phyloP scores from a whole-genome alignment of 345 rosid genomes.

The Bruguiera sexangula region DNA sequence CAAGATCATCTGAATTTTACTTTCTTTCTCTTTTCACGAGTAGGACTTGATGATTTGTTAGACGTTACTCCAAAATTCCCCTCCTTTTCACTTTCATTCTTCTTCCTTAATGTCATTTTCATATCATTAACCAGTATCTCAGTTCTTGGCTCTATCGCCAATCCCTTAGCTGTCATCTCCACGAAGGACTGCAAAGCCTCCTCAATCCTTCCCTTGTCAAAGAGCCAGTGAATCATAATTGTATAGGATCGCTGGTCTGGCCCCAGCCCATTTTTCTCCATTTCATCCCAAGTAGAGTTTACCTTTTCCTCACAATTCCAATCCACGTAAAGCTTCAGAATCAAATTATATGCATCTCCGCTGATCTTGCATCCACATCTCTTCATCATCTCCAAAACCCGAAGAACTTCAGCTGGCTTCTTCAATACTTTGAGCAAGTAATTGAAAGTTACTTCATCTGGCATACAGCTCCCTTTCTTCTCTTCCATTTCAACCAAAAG shows the following conservation, averaged over 20 bases:
- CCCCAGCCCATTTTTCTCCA: slow-evolving; percentile 65
- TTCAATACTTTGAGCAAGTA: slow-evolving; percentile 61
- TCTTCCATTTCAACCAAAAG: slow-evolving; percentile 60
- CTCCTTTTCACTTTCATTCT: slow-evolving; percentile 18
- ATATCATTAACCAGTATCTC: slow-evolving; percentile 41
- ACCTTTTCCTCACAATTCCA: slow-evolving; percentile 59
- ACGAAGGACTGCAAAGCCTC: slow-evolving; percentile 47
- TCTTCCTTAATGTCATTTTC: slow-evolving; percentile 27
- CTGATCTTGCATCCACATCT: slow-evolving; percentile 49
- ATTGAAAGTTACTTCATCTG: slow-evolving; percentile 58
- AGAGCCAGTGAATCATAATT: slow-evolving; percentile 56
- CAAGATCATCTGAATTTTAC: background rate
- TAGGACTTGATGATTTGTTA: slow-evolving; percentile 10
- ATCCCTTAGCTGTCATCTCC: slow-evolving; percentile 66
- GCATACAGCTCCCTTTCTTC: slow-evolving; percentile 47
- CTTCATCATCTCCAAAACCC: slow-evolving; percentile 56
- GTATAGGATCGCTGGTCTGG: slow-evolving; percentile 69
- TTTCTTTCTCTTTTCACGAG: slow-evolving; percentile 2
- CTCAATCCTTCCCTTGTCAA: slow-evolving; percentile 41
- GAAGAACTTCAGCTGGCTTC: slow-evolving; percentile 47
- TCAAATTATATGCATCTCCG: slow-evolving; percentile 55
- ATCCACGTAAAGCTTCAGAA: slow-evolving; percentile 50
- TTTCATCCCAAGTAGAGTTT: slow-evolving; percentile 53
- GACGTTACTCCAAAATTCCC: background rate
- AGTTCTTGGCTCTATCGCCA: slow-evolving; percentile 64